Base-by-base conservation (phyloP, 1,284 basidiomycete genomes). In the Leccinum solheimii region DNA sequence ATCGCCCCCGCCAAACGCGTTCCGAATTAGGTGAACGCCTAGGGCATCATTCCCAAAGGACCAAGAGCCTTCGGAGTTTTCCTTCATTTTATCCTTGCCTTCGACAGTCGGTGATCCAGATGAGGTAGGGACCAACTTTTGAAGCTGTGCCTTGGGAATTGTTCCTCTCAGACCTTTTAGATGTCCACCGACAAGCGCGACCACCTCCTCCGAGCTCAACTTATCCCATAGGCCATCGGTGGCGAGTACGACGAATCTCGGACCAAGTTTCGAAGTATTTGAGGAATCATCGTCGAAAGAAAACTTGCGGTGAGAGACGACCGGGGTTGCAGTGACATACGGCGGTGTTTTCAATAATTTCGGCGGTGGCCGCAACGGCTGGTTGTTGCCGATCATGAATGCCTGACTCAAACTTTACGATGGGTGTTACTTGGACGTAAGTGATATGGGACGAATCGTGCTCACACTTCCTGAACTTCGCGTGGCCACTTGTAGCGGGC, bases 161-260 rank as follows among this genome's bases (percentile, higher is more conserved):
- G 74, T 77, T 45, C 89, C 89, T 67, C 86, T 86, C 16, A 93
- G 76, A 21, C 93, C 92, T 19, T 83, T 77, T 53, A 98, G 79
- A 78, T 95, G 87, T 1, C 91, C 92, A 4, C 89, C 94, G 19
- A 97, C 91, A 23, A 99, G 87, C 16, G 90, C 84, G 55, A 97
- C 95, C 7, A 96, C 94, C 69, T 99, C 96, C 72, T 95, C 90
- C n/a, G 95, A 97, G 64, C 91, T 91, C 59, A 99, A 83, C 67
- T 92, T 83, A 77, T 99, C 97, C 94, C 96, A 98, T 56, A 98
- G 82, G 14, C 96, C 96, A 70, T 97, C 95, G 0, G 95, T 97
- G 1, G 95, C 95, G 66, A 97, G 84, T 49, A 97, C 89, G 60
- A 97, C 72, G 73, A 96, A 95, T 57, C 84, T 84, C 27, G 85